phyloP scores from a whole-genome alignment of 345 rosid species.

The Arabidopsis arenosa region DNA sequence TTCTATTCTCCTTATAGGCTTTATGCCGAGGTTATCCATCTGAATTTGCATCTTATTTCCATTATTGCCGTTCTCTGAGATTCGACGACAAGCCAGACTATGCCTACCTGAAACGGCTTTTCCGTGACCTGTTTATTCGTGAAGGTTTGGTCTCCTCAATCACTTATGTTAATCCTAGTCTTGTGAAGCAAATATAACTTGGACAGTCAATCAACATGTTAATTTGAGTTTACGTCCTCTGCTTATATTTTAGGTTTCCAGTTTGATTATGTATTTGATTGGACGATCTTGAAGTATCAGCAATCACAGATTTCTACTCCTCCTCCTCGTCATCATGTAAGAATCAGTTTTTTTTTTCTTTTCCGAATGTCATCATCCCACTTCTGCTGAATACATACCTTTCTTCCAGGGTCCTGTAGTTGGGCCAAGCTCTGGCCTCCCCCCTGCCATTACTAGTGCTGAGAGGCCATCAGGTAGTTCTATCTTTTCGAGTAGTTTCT shows the following conservation, averaged over 20 bases:
- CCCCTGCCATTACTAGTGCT: slow-evolving; percentile 59
- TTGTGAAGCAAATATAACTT: slow-evolving; percentile 8
- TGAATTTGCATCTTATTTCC: slow-evolving; percentile 91
- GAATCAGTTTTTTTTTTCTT: slow-evolving; percentile 30
- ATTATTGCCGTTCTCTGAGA: slow-evolving; percentile 84
- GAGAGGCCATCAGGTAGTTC: slow-evolving; percentile 71
- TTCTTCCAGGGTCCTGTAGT: slow-evolving; percentile 65
- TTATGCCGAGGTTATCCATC: slow-evolving; percentile 89
- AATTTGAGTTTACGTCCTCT: slow-evolving; percentile 22
- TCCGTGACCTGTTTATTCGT: slow-evolving; percentile 89
- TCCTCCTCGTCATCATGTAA: slow-evolving; percentile 67
- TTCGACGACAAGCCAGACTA: slow-evolving; percentile 94
- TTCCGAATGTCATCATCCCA: not conserved
- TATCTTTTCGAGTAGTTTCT: slow-evolving; percentile 16
- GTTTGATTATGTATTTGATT: slow-evolving; percentile 88
- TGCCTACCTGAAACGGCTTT: slow-evolving; percentile 84
- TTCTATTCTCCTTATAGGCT: slow-evolving; percentile 49
- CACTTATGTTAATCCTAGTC: slow-evolving; percentile 18
- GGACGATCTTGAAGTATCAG: slow-evolving; percentile 94
- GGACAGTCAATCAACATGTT: slow-evolving; percentile 24
- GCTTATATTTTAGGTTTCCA: slow-evolving; percentile 67
- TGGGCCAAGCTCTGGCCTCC: slow-evolving; percentile 79
- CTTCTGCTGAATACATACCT: slow-evolving; percentile 26
- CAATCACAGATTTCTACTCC: slow-evolving; percentile 74
- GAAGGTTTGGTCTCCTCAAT: slow-evolving; percentile 64